A percentile compares a stretch with the other conserved stretches of the same genome.
phyloP scores from a whole-genome alignment of 495 filamentous ascomycete genomes.

The Neurospora africana region DNA sequence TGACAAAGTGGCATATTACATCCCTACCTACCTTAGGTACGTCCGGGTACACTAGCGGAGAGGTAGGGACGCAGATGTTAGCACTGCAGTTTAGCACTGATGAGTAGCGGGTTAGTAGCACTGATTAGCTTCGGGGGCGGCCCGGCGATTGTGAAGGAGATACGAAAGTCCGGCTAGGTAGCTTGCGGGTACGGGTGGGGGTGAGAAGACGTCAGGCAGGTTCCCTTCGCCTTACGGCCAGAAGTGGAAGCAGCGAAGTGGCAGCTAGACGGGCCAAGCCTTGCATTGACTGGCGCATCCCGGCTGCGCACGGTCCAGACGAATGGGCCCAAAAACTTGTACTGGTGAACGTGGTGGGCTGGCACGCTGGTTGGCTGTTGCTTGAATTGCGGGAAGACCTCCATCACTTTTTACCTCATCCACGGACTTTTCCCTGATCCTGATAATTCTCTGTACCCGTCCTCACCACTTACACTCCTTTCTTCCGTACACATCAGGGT shows the following conservation, averaged over 20 bases:
- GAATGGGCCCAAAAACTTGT: not conserved
- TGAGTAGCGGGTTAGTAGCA: not conserved
- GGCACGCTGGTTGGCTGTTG: not conserved
- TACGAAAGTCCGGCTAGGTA: conserved; percentile 1
- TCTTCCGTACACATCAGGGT: not conserved
- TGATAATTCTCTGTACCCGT: not conserved
- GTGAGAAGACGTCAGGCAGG: not conserved
- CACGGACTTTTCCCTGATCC: conserved; percentile 4
- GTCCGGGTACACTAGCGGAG: no score
- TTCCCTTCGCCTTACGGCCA: not conserved
- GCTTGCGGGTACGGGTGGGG: not conserved
- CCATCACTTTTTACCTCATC: conserved; percentile 8
- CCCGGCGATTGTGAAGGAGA: not conserved
- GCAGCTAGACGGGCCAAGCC: not conserved
- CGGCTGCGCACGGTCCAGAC: not conserved
- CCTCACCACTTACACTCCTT: conserved; percentile 3
- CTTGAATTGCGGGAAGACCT: conserved; percentile 1
- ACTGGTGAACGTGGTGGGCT: not conserved
- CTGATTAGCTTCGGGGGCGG: not conserved
- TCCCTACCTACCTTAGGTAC: not conserved
- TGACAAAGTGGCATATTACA: not conserved
- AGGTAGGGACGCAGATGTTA: no score
- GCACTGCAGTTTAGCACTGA: not conserved
- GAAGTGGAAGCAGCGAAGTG: not conserved
- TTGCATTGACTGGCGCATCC: not conserved